Evolutionary conservation across 2,329 filamentous ascomycete genomes (phyloP).

Genomic region (Trichoderma harzianum): DNA sequence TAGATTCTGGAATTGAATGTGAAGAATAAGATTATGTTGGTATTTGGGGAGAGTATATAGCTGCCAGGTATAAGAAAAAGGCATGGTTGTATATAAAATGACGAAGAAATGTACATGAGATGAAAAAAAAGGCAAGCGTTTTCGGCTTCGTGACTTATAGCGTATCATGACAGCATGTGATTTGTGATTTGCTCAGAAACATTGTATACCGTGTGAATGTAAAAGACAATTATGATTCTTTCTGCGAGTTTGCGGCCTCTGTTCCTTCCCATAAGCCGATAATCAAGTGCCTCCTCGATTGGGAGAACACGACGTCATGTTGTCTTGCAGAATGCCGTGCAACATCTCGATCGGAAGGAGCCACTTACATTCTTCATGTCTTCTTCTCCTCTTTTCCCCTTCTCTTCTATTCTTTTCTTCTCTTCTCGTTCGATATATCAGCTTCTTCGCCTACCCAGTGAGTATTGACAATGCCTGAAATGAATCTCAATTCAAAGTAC

Average conservation of each 20-base stretch:
- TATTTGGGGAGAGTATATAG: not conserved
- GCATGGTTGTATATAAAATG: not conserved
- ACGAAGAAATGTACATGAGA: not conserved
- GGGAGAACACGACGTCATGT: not conserved
- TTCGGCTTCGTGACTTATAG: not conserved
- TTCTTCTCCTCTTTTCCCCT: not conserved
- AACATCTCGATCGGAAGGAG: not conserved
- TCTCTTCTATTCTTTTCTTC: not conserved
- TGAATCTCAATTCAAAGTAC: not conserved
- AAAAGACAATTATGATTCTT: too few species aligned
- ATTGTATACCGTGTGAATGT: too few species aligned
- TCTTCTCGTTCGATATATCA: not conserved
- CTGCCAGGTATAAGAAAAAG: not conserved
- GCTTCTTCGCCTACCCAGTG: not conserved
- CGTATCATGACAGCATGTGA: not conserved
- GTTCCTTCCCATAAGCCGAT: not conserved
- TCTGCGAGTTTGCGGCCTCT: not conserved
- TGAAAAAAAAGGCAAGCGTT: not conserved
- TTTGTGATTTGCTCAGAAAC: not conserved
- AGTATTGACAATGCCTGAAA: not conserved
- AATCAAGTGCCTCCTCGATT: not conserved
- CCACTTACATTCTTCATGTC: not conserved
- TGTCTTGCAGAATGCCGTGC: not conserved
- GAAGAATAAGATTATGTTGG: not conserved
- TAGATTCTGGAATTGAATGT: not conserved